A percentile compares a stretch with the other conserved stretches of the same genome.
phyloP scores from a whole-genome alignment of 2,329 filamentous ascomycete species.

The Ophiostoma sp. region DNA sequence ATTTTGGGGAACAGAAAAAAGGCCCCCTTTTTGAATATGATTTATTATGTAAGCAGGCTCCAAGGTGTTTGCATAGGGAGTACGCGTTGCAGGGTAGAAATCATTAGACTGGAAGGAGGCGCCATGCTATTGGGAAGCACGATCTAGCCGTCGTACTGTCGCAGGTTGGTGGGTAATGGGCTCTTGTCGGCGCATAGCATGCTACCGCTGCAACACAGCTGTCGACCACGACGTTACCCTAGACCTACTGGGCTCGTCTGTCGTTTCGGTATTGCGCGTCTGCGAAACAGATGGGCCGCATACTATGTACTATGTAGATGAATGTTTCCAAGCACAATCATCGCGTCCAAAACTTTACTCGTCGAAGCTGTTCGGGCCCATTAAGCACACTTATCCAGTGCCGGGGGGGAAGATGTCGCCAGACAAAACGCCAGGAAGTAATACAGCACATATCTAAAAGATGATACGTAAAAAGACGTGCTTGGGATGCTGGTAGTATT shows the following conservation, averaged over 20 bases:
- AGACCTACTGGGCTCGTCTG: background rate
- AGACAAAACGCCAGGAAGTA: background rate
- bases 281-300: background rate
- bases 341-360: too few relatives aligned
- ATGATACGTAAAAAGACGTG: background rate
- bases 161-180: slow-evolving; percentile 9
- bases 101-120: background rate
- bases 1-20: background rate
- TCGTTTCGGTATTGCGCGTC: background rate
- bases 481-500: background rate
- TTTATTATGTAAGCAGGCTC: background rate
- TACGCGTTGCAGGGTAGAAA: background rate
- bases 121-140: background rate
- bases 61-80: background rate
- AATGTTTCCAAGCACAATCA: background rate
- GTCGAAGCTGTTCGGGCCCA: too few relatives aligned
- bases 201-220: background rate
- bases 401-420: background rate
- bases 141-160: background rate
- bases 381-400: too few relatives aligned
- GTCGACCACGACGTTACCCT: background rate
- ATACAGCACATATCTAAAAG: background rate
- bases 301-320: too few relatives aligned
- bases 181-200: slow-evolving; percentile 3
- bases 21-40: background rate